Evolutionary conservation across 2,329 filamentous ascomycete species (phyloP).

Genomic region (Colletotrichum neosansevieriae): DNA sequence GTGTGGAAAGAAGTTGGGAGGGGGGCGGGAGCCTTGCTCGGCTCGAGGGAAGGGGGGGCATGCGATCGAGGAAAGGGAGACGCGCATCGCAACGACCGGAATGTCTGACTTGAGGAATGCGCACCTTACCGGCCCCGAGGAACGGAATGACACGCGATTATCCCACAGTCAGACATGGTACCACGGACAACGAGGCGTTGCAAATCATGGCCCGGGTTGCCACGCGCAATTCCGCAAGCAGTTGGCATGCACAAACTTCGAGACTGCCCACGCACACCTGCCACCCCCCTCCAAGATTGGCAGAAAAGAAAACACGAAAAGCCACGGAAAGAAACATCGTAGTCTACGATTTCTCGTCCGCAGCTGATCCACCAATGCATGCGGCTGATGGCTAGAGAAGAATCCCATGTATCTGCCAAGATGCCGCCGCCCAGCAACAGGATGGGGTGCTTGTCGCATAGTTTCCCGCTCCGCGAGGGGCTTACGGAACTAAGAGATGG

Average conservation of each 20-base stretch:
- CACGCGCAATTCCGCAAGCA: conserved; percentile 28
- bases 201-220: neutral
- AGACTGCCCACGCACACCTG: neutral
- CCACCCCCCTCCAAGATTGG: neutral
- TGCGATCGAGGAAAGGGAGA: conserved; percentile 27
- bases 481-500: neutral
- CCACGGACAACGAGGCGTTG: conserved; percentile 13
- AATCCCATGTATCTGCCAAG: neutral
- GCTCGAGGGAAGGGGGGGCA: neutral
- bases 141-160: neutral
- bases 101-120: conserved; percentile 34
- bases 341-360: neutral
- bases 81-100: conserved; percentile 10
- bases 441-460: neutral
- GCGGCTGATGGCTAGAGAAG: conserved; percentile 7
- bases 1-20: conserved; percentile 1
- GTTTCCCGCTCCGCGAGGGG: neutral
- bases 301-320: conserved; percentile 6
- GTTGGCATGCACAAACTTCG: conserved; percentile 20
- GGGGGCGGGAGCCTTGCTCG: neutral
- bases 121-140: neutral
- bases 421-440: neutral
- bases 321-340: conserved; percentile 19
- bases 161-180: neutral
- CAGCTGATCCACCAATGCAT: conserved; percentile 24